phyloP scores from a whole-genome alignment of 192 early-diverging fungal genomes.

The Backusella mclennaniae region DNA sequence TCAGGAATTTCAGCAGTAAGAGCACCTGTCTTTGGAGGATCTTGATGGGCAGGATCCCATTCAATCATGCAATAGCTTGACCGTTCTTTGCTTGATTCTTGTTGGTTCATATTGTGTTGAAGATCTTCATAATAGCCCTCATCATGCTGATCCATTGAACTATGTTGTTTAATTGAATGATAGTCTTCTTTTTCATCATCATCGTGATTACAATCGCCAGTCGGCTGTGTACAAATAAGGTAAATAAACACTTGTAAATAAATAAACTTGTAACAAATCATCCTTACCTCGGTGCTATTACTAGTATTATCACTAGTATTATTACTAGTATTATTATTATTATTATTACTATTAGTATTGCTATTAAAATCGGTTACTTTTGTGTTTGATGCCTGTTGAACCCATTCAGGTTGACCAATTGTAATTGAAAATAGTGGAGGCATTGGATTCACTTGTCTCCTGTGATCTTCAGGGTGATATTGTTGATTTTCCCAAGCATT shows the following conservation, averaged over 20 bases:
- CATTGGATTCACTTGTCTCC: constrained; percentile 16
- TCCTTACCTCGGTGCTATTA: background rate
- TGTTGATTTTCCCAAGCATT: constrained; percentile 33
- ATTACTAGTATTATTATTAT: too few relatives aligned
- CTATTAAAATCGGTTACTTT: background rate
- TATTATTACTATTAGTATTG: too few relatives aligned
- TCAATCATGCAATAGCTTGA: constrained; percentile 19
- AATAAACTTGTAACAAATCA: background rate
- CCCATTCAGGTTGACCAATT: constrained; percentile 7
- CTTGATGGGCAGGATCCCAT: constrained; percentile 26
- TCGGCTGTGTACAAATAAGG: too few relatives aligned
- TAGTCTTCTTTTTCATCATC: background rate
- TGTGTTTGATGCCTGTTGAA: background rate
- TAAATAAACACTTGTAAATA: background rate
- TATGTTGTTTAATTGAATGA: background rate
- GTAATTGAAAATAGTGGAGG: constrained; percentile 22
- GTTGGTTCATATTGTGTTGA: background rate
- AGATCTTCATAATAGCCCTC: background rate
- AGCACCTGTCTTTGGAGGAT: constrained; percentile 15
- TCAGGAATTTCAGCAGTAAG: constrained; percentile 22
- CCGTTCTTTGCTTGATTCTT: background rate
- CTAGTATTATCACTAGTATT: too few relatives aligned
- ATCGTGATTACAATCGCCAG: background rate
- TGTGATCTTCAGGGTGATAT: constrained; percentile 2
- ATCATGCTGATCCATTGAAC: background rate